These are phyloP conservation scores for Kurtzmaniella quercitrusa DNA, from an alignment of 1,139 yeast genomes.

Conservation along the genomic window DNA sequence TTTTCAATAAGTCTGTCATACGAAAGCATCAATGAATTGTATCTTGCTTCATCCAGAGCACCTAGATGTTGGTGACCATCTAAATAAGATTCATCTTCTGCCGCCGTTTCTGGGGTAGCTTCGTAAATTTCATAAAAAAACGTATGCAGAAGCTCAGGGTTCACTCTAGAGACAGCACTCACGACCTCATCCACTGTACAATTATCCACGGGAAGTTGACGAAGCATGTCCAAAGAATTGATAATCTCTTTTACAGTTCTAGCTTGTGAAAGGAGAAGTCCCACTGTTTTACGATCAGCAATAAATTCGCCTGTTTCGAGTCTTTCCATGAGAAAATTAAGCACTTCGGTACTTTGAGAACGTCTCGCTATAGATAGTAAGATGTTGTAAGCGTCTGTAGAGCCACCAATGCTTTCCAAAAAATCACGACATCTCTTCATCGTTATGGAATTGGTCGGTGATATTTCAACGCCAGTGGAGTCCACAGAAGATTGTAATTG, in stretches of 20 bases:
- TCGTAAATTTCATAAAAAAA: constrained; percentile 1
- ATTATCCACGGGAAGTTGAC: constrained; percentile 1
- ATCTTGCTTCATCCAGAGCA: constrained; percentile 15
- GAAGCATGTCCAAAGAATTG: neutral
- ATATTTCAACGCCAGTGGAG: neutral
- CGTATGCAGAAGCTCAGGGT: neutral
- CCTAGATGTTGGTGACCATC: constrained; percentile 16
- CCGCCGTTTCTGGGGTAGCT: neutral
- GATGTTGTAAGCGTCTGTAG: constrained; percentile 5
- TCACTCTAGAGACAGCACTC: neutral
- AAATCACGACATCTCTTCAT: neutral
- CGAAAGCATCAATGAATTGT: constrained; percentile 16
- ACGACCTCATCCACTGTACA: constrained; percentile 3
- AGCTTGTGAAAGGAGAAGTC: constrained; percentile 1
- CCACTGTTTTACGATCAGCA: constrained; percentile 6
- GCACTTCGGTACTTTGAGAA: neutral
- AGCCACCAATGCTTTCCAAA: neutral
- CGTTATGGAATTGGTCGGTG: neutral
- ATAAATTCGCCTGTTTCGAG: neutral
- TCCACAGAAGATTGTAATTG: neutral
- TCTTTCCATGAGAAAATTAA: neutral
- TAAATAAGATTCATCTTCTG: neutral
- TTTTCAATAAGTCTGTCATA: constrained; percentile 14
- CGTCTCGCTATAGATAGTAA: constrained; percentile 4
- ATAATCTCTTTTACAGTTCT: neutral